These are phyloP conservation scores for Esteya vermicola DNA, from an alignment of 2,329 filamentous ascomycete genomes.

Conservation along the genomic window DNA sequence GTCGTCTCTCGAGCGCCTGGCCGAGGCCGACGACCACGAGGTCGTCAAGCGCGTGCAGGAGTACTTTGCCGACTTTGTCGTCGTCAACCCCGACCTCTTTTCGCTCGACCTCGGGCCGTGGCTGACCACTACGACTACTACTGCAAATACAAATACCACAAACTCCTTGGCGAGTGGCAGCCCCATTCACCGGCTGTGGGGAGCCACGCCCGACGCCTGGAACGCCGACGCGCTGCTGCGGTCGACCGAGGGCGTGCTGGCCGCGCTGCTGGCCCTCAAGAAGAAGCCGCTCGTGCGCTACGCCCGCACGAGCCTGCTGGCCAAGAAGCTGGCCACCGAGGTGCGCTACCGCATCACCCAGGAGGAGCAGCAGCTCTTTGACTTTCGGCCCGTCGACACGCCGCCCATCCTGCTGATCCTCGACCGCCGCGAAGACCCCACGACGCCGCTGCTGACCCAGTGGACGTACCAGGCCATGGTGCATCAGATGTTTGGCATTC, in stretches of 20 bases:
- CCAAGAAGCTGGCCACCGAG: slow-evolving; percentile 88
- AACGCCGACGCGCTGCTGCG: slow-evolving; percentile 77
- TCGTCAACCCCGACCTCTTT: slow-evolving; percentile 89
- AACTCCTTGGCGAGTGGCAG: slow-evolving; percentile 1
- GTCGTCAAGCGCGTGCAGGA: slow-evolving; percentile 90
- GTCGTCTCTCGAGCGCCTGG: slow-evolving; percentile 81
- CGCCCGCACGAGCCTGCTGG: slow-evolving; percentile 75
- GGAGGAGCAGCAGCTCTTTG: slow-evolving; percentile 91
- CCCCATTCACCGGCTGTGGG: slow-evolving; percentile 57
- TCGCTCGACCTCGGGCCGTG: slow-evolving; percentile 47
- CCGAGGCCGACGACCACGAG: slow-evolving; percentile 94
- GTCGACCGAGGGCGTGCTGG: slow-evolving; percentile 75
- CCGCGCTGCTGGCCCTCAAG: slow-evolving; percentile 75
- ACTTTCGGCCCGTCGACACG: slow-evolving; percentile 89
- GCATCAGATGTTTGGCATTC: slow-evolving; percentile 84
- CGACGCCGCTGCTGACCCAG: slow-evolving; percentile 86
- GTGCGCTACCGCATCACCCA: slow-evolving; percentile 87
- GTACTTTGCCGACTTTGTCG: slow-evolving; percentile 90
- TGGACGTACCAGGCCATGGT: slow-evolving; percentile 99
- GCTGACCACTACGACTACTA: neutral
- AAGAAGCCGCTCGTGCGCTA: slow-evolving; percentile 94
- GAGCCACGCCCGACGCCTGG: slow-evolving; percentile 71
- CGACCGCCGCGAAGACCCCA: slow-evolving; percentile 84
- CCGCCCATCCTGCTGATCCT: slow-evolving; percentile 83
- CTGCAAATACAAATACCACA: too few relatives aligned